These are phyloP conservation scores for Globisporangium paroecandrum DNA, from an alignment of 352 stramenopile species.

Conservation along the genomic window DNA sequence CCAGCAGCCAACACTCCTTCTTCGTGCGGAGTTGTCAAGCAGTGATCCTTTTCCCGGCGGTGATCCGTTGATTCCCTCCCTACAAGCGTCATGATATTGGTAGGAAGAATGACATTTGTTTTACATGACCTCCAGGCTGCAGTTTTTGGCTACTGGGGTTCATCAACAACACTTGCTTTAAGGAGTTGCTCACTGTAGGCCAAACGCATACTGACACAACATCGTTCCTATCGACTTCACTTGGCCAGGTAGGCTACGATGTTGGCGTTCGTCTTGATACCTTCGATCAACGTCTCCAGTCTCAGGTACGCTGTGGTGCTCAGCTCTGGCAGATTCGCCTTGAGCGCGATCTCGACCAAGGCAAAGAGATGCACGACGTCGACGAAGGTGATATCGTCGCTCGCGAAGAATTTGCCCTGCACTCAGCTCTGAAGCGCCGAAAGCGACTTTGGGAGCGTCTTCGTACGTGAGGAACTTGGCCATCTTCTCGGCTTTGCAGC, in stretches of 20 bases:
- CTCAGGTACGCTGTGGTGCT: slow-evolving; percentile 29
- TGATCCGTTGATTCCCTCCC: too few species aligned
- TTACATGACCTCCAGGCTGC: too few species aligned
- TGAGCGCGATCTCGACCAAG: slow-evolving; percentile 27
- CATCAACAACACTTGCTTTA: too few species aligned
- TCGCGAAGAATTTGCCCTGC: slow-evolving; percentile 34
- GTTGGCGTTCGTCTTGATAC: slow-evolving; percentile 31
- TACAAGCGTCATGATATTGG: too few species aligned
- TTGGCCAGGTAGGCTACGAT: slow-evolving; percentile 35
- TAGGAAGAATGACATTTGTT: too few species aligned
- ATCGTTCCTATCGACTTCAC: not conserved
- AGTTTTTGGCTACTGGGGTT: too few species aligned
- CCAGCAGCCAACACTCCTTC: too few species aligned
- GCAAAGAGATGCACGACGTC: slow-evolving; percentile 51
- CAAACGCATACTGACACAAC: too few species aligned
- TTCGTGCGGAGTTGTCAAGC: too few species aligned
- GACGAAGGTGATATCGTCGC: slow-evolving; percentile 25
- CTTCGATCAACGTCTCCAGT: slow-evolving; percentile 26
- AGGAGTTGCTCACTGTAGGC: too few species aligned
- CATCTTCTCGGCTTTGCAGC: slow-evolving; percentile 33
- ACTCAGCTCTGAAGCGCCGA: slow-evolving; percentile 25
- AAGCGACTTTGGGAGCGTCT: slow-evolving; percentile 29
- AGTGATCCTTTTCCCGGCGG: too few species aligned
- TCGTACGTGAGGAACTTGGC: slow-evolving; percentile 21
- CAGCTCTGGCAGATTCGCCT: slow-evolving; percentile 19